Evolutionary conservation across 2,329 filamentous ascomycete genomes (phyloP).

Genomic region (Fusarium nelsonii): DNA sequence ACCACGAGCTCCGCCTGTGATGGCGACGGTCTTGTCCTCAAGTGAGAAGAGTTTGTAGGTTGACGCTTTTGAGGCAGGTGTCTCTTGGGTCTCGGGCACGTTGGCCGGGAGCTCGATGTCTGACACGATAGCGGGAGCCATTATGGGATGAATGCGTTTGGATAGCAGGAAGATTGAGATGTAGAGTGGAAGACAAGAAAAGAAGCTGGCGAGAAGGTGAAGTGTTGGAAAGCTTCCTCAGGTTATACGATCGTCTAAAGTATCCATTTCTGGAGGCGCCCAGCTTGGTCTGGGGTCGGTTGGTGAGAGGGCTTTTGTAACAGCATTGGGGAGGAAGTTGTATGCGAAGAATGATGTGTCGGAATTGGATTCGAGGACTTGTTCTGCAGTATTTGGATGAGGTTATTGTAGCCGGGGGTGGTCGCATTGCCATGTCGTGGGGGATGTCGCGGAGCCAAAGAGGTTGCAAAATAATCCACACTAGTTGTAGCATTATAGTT

Average conservation of each 20-base stretch:
- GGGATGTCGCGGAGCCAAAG: background rate
- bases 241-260: slow-evolving; percentile 11
- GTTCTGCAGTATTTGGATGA: background rate
- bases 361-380: background rate
- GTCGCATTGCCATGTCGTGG: slow-evolving; percentile 1
- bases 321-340: slow-evolving; percentile 18
- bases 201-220: background rate
- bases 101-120: slow-evolving; percentile 48
- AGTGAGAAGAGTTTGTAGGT: slow-evolving; percentile 59
- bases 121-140: slow-evolving; percentile 49
- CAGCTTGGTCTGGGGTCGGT: background rate
- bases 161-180: background rate
- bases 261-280: slow-evolving; percentile 20
- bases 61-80: slow-evolving; percentile 48
- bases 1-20: slow-evolving; percentile 65
- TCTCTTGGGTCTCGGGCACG: slow-evolving; percentile 50
- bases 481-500: too few species aligned
- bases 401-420: slow-evolving; percentile 38
- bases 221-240: slow-evolving; percentile 1
- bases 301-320: slow-evolving; percentile 11
- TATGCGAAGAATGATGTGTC: slow-evolving; percentile 30
- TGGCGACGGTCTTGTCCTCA: slow-evolving; percentile 57
- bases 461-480: too few species aligned
- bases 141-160: slow-evolving; percentile 3
- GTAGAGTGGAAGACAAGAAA: background rate